These are phyloP conservation scores for Trypanosoma rangeli DNA, from an alignment of 208 protist genomes.

Conservation along the genomic window DNA sequence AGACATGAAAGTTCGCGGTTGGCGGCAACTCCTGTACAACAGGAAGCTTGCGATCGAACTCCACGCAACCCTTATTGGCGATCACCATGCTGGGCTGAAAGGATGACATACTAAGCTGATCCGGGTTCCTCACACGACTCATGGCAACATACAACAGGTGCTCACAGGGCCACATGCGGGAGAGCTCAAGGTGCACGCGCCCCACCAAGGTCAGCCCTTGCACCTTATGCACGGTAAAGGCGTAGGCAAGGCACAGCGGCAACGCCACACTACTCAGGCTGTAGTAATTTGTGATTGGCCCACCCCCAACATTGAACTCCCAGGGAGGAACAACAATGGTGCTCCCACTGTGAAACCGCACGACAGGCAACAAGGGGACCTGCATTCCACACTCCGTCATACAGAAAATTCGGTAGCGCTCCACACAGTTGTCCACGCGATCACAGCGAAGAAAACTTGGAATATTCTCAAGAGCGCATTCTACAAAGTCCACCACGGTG, in stretches of 20 bases:
- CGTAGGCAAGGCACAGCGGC: slow-evolving; percentile 82
- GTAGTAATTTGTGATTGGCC: slow-evolving; percentile 75
- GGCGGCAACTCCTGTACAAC: slow-evolving; percentile 37
- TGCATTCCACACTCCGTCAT: slow-evolving; percentile 81
- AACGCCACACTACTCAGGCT: slow-evolving; percentile 69
- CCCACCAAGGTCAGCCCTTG: slow-evolving; percentile 84
- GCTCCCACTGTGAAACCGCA: slow-evolving; percentile 84
- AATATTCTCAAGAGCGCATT: slow-evolving; percentile 71
- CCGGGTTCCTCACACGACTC: slow-evolving; percentile 87
- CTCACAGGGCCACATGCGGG: slow-evolving; percentile 89
- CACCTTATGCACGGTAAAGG: slow-evolving; percentile 92
- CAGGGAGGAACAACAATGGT: slow-evolving; percentile 77
- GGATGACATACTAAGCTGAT: slow-evolving; percentile 85
- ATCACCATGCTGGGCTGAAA: slow-evolving; percentile 77
- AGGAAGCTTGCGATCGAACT: slow-evolving; percentile 66
- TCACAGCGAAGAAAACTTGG: slow-evolving; percentile 63
- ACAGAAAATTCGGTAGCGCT: slow-evolving; percentile 81
- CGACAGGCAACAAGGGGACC: slow-evolving; percentile 78
- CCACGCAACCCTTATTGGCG: slow-evolving; percentile 71
- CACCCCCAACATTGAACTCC: slow-evolving; percentile 80
- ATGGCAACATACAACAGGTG: slow-evolving; percentile 89
- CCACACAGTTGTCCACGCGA: slow-evolving; percentile 60
- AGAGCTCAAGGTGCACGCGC: slow-evolving; percentile 86
- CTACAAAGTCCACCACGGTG: slow-evolving; percentile 82
- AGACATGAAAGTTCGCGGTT: slow-evolving; percentile 52